A percentile compares a stretch with the other conserved stretches of the same genome.
phyloP scores from a whole-genome alignment of 305 asterid species.

The Andrographis paniculata region DNA sequence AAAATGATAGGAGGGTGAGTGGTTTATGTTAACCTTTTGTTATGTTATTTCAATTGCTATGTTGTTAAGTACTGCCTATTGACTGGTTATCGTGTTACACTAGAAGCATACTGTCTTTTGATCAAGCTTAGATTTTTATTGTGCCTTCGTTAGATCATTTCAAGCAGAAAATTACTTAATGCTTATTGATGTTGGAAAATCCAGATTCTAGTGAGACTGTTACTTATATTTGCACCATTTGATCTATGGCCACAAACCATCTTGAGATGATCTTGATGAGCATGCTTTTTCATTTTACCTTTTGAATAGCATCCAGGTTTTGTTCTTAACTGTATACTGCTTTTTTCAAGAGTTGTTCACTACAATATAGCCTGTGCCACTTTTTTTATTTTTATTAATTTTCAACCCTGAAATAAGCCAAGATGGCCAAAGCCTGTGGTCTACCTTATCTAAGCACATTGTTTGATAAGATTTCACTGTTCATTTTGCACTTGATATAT shows the following conservation, averaged over 20 bases:
- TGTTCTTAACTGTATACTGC: no score
- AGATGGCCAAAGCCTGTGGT: not conserved
- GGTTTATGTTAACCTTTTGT: not conserved
- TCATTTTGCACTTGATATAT: no score
- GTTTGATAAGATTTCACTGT: no score
- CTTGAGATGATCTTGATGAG: no score
- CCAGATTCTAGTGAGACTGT: not conserved
- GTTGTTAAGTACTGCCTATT: not conserved
- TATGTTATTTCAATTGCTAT: not conserved
- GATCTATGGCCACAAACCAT: not conserved
- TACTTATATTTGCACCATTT: not conserved
- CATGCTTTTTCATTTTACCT: no score
- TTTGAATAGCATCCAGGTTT: no score
- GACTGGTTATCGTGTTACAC: not conserved
- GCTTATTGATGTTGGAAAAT: not conserved
- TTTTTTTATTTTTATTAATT: no score
- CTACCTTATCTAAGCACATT: not conserved
- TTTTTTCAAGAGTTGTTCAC: not conserved
- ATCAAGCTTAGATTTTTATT: not conserved
- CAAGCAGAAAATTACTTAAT: not conserved
- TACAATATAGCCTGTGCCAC: not conserved
- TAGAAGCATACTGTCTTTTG: not conserved
- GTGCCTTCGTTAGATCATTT: not conserved
- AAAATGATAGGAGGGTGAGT: conserved; percentile 89
- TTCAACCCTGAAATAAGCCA: not conserved